A percentile compares a stretch with the other conserved stretches of the same genome.
Conservation (phyloP, 768 basidiomycete species). For the Leccinum fibrillosum region DNA sequence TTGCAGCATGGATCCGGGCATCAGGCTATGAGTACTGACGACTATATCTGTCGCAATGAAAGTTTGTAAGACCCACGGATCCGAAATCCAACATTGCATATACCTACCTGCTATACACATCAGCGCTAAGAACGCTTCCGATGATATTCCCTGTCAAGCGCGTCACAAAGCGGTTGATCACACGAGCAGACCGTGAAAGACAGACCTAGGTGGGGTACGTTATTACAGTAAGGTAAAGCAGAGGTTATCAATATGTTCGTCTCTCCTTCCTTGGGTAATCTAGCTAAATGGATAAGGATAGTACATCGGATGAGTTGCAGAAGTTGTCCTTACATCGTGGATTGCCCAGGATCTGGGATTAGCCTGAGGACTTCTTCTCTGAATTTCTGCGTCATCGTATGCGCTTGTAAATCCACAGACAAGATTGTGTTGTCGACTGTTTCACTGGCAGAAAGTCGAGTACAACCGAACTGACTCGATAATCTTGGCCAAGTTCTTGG, state of each 20-base stretch:
- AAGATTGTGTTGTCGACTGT: neutral
- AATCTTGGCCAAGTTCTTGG: neutral
- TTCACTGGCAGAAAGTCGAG: neutral
- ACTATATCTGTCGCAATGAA: constrained; percentile 45
- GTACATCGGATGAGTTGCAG: neutral
- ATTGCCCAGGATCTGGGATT: constrained; percentile 50
- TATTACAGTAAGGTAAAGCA: constrained; percentile 95
- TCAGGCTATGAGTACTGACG: constrained; percentile 39
- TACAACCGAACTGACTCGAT: neutral
- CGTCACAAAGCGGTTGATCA: constrained; percentile 4
- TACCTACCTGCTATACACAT: constrained; percentile 89
- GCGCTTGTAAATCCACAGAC: neutral
- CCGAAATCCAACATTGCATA: neutral
- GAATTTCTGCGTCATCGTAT: constrained; percentile 50
- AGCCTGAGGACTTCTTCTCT: constrained; percentile 51
- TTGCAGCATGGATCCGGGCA: neutral
- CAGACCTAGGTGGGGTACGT: constrained; percentile 91
- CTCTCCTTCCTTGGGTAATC: constrained; percentile 81
- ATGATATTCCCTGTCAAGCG: constrained; percentile 71
- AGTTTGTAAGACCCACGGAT: constrained; percentile 1
- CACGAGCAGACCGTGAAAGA: constrained; percentile 10
- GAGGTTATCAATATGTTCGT: constrained; percentile 90
- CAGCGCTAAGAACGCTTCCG: constrained; percentile 94
- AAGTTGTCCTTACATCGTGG: constrained; percentile 40
- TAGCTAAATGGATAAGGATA: constrained; percentile 20